Evolutionary conservation across 2,329 filamentous ascomycete species (phyloP), one percentile per base, ranked within the genome.

Genomic region (Balansia obtecta): DNA sequence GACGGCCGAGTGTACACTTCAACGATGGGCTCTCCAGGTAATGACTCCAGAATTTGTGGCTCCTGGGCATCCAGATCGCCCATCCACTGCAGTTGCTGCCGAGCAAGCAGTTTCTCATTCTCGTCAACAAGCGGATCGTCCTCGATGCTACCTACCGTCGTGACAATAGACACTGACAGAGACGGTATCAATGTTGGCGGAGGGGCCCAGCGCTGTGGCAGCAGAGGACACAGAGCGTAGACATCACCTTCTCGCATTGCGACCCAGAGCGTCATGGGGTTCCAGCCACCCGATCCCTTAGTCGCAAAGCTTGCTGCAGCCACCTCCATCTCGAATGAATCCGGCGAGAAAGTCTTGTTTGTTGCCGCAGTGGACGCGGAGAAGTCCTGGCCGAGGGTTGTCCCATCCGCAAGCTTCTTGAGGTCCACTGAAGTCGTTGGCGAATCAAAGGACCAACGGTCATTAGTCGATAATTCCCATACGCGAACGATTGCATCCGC

Each of bases 161-260:
- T 82, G 27, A 94, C 82, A 51, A 95, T 86, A 9, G 86, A 86
- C 1, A 91, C 83, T 1, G 87, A 88, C 20, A 96, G 74, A 0
- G 88, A 89, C 2, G 89, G 86, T 13, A 95, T 80, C 33, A 93
- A 73, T 0, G 85, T 85, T 1, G 83, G 76, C 13, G 85, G 82
- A 22, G 85, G 82, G 22, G 86, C 81, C 89, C 91, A 97, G 59
- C 85, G 88, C 48, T 82, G 82, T 0, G 93, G 93, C 33, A 98
- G 72, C 40, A 98, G 74, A 1, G 93, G 93, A 62, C 90, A 96
- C 9, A 98, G 72, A 1, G 91, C 90, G 62, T 98, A 98, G 6
- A 97, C 78, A 61, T 96, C 90, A 3, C 93, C 93, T 53, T 88
- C 86, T 38, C 82, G 81, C 86, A 96, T 98, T n/a, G 90, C 89